A percentile compares a stretch with the other conserved stretches of the same genome.
Evolutionary conservation across 2,329 filamentous ascomycete genomes (phyloP).

Genomic region (Colletotrichum gloeosporioides): DNA sequence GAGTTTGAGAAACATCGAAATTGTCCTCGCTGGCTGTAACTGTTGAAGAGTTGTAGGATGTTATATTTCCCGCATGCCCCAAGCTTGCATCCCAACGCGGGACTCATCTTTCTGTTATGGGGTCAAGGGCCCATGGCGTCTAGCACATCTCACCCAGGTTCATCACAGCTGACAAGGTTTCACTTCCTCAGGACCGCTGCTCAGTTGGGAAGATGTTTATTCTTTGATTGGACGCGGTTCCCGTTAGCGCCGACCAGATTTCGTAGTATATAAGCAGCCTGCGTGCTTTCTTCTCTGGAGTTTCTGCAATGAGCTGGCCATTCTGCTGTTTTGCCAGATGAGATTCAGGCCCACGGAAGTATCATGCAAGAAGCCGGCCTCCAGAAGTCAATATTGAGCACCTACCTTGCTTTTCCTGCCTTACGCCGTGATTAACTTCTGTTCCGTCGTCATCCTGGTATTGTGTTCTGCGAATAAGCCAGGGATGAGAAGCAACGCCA

Average conservation of each 20-base stretch:
- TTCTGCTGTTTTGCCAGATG: neutral
- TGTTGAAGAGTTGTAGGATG: neutral
- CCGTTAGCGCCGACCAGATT: neutral
- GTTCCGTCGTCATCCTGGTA: fast-evolving
- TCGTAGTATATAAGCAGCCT: neutral
- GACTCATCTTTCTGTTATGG: neutral
- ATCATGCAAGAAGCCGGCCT: neutral
- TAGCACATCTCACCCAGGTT: neutral
- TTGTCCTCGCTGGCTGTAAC: neutral
- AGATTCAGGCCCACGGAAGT: neutral
- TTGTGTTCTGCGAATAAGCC: fast-evolving
- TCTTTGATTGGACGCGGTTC: neutral
- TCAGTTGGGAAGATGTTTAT: neutral
- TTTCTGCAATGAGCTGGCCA: neutral
- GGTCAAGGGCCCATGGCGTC: neutral
- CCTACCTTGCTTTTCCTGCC: neutral
- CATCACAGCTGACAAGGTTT: fast-evolving
- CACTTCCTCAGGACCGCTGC: fast-evolving
- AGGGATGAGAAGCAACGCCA: neutral
- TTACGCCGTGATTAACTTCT: fast-evolving
- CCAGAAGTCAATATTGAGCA: fast-evolving
- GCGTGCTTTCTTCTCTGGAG: neutral
- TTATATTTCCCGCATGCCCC: neutral
- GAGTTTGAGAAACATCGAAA: neutral
- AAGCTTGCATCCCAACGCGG: neutral